These are phyloP conservation scores for Ophiostoma piceae DNA, from an alignment of 2,329 filamentous ascomycete genomes.

Conservation along the genomic window DNA sequence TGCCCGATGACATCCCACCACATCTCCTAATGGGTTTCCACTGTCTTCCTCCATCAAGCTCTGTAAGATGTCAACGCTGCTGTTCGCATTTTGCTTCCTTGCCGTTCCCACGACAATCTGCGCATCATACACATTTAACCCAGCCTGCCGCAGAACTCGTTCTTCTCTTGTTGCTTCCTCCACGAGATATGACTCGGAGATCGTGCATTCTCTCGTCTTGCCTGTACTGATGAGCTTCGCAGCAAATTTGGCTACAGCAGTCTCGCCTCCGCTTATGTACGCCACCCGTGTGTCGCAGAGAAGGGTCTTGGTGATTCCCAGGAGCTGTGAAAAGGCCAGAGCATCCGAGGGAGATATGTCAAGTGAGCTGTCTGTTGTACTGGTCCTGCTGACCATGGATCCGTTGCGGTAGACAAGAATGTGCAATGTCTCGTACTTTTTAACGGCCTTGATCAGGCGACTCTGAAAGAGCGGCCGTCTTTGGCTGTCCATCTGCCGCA, in stretches of 20 bases:
- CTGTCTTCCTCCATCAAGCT: neutral
- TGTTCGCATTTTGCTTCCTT: constrained; percentile 35
- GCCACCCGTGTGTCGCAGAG: constrained; percentile 38
- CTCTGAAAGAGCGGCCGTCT: constrained; percentile 9
- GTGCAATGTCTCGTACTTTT: constrained; percentile 61
- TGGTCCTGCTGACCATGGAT: constrained; percentile 29
- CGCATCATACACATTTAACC: constrained; percentile 67
- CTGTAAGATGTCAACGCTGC: neutral
- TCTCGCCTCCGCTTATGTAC: constrained; percentile 47
- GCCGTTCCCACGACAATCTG: constrained; percentile 51
- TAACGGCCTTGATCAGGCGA: constrained; percentile 37
- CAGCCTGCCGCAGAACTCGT: constrained; percentile 57
- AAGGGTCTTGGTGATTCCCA: constrained; percentile 44
- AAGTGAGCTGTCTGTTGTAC: constrained; percentile 33
- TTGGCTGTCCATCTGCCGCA: constrained; percentile 51
- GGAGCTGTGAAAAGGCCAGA: constrained; percentile 45
- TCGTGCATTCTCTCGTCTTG: constrained; percentile 36
- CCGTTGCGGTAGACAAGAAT: constrained; percentile 60
- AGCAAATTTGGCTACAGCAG: constrained; percentile 51
- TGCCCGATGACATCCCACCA: neutral
- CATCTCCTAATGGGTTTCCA: neutral
- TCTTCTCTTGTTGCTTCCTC: constrained; percentile 63
- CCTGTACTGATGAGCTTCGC: constrained; percentile 35
- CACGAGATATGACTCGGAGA: constrained; percentile 35
- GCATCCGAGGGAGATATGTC: constrained; percentile 39